A percentile compares a stretch with the other conserved stretches of the same genome.
These are phyloP conservation scores for Flaveria linearis DNA, from an alignment of 129 eudicot species.

Conservation along the genomic window DNA sequence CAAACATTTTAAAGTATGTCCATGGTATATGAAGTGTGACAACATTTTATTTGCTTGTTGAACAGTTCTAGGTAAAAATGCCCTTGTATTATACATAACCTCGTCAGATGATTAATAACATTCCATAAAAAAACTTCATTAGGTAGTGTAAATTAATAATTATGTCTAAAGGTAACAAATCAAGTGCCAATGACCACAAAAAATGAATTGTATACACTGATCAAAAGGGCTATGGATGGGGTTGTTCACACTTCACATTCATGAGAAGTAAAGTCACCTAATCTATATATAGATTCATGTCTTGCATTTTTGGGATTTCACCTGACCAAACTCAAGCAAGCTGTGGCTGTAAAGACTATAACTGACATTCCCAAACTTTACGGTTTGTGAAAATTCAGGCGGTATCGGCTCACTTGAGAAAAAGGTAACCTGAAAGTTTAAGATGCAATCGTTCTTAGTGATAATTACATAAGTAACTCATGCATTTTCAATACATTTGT, in stretches of 20 bases:
- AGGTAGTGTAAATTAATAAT: neutral
- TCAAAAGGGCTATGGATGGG: neutral
- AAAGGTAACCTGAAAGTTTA: slow-evolving; percentile 74
- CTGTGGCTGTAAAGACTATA: slow-evolving; percentile 95
- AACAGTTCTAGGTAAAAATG: neutral
- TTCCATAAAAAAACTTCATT: neutral
- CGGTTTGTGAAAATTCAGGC: slow-evolving; percentile 59
- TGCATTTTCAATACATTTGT: neutral
- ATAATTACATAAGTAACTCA: slow-evolving; percentile 12
- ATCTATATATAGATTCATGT: neutral
- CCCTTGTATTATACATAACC: neutral
- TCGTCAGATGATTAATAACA: neutral
- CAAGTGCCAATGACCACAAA: neutral
- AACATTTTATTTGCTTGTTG: neutral
- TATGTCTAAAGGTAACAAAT: neutral
- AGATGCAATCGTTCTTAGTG: slow-evolving; percentile 10
- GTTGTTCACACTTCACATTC: neutral
- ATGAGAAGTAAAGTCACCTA: slow-evolving; percentile 10
- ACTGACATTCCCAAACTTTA: slow-evolving; percentile 68
- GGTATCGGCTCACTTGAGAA: slow-evolving; percentile 77
- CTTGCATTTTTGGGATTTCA: slow-evolving; percentile 22
- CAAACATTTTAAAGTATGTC: neutral
- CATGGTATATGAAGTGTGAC: slow-evolving; percentile 10
- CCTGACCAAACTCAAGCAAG: slow-evolving; percentile 98
- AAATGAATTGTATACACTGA: neutral